A percentile compares a stretch with the other conserved stretches of the same genome.
Evolutionary conservation across 371 early-diverging fungal genomes (phyloP).

Genomic region (Zychaea mexicana): DNA sequence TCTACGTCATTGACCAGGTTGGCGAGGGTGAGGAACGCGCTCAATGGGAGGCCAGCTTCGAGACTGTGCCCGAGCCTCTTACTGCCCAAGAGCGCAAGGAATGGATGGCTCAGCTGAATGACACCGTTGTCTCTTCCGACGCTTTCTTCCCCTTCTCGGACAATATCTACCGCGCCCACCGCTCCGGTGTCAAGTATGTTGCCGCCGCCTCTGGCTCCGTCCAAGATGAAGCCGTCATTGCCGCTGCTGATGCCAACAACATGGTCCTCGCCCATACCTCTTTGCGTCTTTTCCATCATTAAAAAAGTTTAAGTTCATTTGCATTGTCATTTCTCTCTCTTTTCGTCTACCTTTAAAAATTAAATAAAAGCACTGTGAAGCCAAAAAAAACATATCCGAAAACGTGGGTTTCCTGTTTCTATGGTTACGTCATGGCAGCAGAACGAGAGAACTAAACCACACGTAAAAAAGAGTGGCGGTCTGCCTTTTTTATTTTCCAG

Average conservation of each 20-base stretch:
- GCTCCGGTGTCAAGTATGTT: slow-evolving; percentile 87
- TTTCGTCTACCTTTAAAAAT: neutral
- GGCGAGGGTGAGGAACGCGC: slow-evolving; percentile 79
- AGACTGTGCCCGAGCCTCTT: slow-evolving; percentile 76
- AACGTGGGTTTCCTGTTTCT: neutral
- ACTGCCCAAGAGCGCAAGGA: slow-evolving; percentile 80
- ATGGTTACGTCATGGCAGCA: neutral
- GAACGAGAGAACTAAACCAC: too few species aligned
- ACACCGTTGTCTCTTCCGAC: slow-evolving; percentile 89
- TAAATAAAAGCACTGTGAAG: too few species aligned
- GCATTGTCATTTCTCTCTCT: neutral
- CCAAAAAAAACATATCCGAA: neutral
- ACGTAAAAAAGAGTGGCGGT: too few species aligned
- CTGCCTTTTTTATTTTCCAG: neutral
- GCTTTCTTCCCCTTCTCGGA: slow-evolving; percentile 99
- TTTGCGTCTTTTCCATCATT: slow-evolving; percentile 96
- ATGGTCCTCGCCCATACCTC: slow-evolving; percentile 87
- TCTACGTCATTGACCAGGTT: slow-evolving; percentile 86
- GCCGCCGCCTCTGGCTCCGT: slow-evolving; percentile 94
- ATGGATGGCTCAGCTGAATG: slow-evolving; percentile 72
- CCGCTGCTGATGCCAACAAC: slow-evolving; percentile 77
- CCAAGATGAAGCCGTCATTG: slow-evolving; percentile 85
- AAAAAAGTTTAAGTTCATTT: slow-evolving; percentile 12
- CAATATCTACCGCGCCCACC: slow-evolving; percentile 87
- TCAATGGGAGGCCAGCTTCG: slow-evolving; percentile 83